Evolutionary conservation across 148 eudicot species (phyloP).

Genomic region (Gaultheria prostrata): DNA sequence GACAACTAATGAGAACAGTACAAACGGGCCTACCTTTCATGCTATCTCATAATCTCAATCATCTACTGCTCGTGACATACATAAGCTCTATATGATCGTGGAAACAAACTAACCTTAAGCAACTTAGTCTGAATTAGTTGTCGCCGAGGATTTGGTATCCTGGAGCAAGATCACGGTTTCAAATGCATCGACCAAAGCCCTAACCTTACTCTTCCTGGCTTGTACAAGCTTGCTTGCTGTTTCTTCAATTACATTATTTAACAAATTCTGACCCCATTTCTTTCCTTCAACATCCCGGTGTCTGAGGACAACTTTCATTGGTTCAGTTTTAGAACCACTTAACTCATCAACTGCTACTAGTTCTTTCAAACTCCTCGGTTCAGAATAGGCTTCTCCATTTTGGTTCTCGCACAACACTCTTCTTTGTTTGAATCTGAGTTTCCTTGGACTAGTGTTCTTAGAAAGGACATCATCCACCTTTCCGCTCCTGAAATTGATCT

Average conservation of each 20-base stretch:
- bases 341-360: slow-evolving; percentile 22
- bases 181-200: slow-evolving; percentile 85
- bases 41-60: slow-evolving; percentile 18
- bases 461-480: slow-evolving; percentile 43
- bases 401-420: slow-evolving; percentile 33
- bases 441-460: slow-evolving; percentile 39
- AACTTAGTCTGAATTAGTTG: slow-evolving; percentile 31
- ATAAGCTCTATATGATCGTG: neutral
- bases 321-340: slow-evolving; percentile 23
- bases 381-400: slow-evolving; percentile 25
- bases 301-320: slow-evolving; percentile 42
- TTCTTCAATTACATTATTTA: slow-evolving; percentile 70
- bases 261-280: slow-evolving; percentile 37
- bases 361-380: slow-evolving; percentile 34
- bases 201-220: slow-evolving; percentile 73
- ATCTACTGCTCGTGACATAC: slow-evolving; percentile 14
- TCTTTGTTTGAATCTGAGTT: slow-evolving; percentile 41
- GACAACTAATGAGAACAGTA: neutral
- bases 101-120: slow-evolving; percentile 1
- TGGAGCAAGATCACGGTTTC: slow-evolving; percentile 59
- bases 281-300: slow-evolving; percentile 47
- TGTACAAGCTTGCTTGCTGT: slow-evolving; percentile 69
- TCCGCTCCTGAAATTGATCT: slow-evolving; percentile 52
- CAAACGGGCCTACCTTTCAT: slow-evolving; percentile 8
- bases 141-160: slow-evolving; percentile 41